Evolutionary conservation across 768 basidiomycete species (phyloP).

Genomic region (Boletus rubroflammeus): DNA sequence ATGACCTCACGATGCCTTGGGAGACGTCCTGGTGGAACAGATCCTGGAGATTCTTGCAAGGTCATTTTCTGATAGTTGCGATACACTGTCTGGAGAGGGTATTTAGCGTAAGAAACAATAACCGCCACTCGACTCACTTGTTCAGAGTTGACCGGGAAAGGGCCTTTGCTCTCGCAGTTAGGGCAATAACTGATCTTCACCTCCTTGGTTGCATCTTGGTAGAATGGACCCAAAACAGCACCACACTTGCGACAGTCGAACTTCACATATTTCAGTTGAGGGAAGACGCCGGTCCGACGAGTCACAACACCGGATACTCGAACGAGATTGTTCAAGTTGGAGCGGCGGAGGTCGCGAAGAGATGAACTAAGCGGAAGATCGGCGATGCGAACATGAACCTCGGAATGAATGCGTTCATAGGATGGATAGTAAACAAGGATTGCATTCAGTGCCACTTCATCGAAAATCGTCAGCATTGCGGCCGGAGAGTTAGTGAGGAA

Average conservation of each 20-base stretch:
- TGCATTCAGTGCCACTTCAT: conserved; percentile 89
- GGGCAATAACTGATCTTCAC: conserved; percentile 92
- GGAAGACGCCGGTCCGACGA: conserved; percentile 91
- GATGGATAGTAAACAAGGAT: conserved; percentile 95
- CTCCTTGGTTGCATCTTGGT: conserved; percentile 94
- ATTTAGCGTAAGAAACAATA: neutral
- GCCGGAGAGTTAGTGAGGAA: conserved; percentile 95
- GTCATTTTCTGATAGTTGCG: conserved; percentile 99
- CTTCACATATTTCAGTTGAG: conserved; percentile 99
- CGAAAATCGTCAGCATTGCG: conserved; percentile 91
- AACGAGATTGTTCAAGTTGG: conserved; percentile 92
- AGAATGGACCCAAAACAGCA: conserved; percentile 93
- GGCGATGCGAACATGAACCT: conserved; percentile 95
- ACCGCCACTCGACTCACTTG: conserved; percentile 52
- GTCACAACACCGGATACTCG: conserved; percentile 96
- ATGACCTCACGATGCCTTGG: conserved; percentile 97
- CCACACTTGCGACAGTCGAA: conserved; percentile 97
- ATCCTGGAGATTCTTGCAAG: conserved; percentile 95
- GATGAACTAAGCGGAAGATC: conserved; percentile 89
- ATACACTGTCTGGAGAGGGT: conserved; percentile 77
- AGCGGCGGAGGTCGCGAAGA: conserved; percentile 88
- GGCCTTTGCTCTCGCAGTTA: conserved; percentile 91
- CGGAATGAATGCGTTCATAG: conserved; percentile 95
- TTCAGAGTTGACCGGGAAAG: conserved; percentile 95
- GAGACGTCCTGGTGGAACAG: conserved; percentile 94